Base-by-base conservation (phyloP, 345 rosid species). In the Salix arbutifolia region DNA sequence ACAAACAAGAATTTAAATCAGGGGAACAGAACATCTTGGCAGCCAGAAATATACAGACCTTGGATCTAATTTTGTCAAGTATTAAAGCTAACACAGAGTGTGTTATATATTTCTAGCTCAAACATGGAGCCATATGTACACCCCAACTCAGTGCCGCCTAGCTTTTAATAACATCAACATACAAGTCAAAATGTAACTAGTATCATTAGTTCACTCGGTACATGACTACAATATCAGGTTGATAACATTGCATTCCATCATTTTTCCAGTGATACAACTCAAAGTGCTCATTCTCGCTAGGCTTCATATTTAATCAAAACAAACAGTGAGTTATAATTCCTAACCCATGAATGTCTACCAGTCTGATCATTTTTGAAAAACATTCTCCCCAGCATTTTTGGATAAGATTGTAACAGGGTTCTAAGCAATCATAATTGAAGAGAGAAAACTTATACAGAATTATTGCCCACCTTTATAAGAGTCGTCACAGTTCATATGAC, bases 401-500 rank as follows among this genome's bases (percentile, higher is more conserved):
- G 40, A 50, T 26, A 13, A 21, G 56, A 52, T 38, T 46, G 28
- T 40, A 42, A 44, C 17, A 78, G 73, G 66, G 75, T 64, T 35
- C 58, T 7, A 50, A 31, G 23, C n/a, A 74, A 21, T 67, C 71
- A 6, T 65, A 68, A 74, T 66, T 50, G 46, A 48, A 23, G 35
- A 77, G 50, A 69, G 38, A 37, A 46, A 82, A 52, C n/a, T 10
- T 3, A 58, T n/a, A 65, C 16, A 69, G 64, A 76, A 72, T 14
- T 50, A 60, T 28, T 35, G 74, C 75, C 70, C 65, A 88, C 90
- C 91, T 69, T 42, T 61, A 40, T 26, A 73, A 52, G 70, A 60
- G 67, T 70, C 76, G 65, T 58, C 81, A 44, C 67, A 60, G 72
- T 64, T 65, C 78, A 25, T 75, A 58, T 70, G 84, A 76, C 30